These are phyloP conservation scores for Limonium bicolor DNA, from an alignment of 148 eudicot species.

Conservation along the genomic window DNA sequence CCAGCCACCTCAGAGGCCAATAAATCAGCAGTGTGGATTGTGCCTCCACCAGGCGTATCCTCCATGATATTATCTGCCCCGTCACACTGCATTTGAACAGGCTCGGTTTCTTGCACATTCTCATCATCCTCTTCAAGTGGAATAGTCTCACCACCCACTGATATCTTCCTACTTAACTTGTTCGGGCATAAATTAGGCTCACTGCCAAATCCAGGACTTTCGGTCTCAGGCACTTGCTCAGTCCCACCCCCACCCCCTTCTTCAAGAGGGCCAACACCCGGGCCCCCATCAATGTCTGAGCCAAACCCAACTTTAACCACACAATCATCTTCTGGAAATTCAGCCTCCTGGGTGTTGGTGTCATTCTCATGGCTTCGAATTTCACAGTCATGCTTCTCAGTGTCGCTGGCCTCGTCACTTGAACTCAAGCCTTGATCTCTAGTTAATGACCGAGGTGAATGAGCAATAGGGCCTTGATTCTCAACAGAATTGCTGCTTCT, in stretches of 20 bases:
- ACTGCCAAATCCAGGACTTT: constrained; percentile 29
- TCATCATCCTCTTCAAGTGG: constrained; percentile 55
- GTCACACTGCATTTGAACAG: constrained; percentile 12
- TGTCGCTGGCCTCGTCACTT: constrained; percentile 57
- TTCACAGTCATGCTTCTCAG: constrained; percentile 86
- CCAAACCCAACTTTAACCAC: constrained; percentile 62
- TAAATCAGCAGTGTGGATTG: constrained; percentile 60
- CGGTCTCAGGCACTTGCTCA: constrained; percentile 61
- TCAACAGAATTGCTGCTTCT: constrained; percentile 16
- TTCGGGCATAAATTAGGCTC: constrained; percentile 19
- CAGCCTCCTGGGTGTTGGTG: constrained; percentile 73
- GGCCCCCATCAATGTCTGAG: constrained; percentile 73
- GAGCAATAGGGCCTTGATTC: constrained; percentile 15
- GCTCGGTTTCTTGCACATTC: constrained; percentile 31
- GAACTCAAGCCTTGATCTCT: constrained; percentile 28
- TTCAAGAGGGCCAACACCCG: constrained; percentile 33
- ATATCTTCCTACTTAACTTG: no score
- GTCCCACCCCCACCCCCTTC: constrained; percentile 43
- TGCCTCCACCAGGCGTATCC: constrained; percentile 36
- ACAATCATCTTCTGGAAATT: constrained; percentile 29
- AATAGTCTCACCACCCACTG: constrained; percentile 61
- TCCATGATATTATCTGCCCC: constrained; percentile 23
- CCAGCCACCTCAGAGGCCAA: constrained; percentile 84
- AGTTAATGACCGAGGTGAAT: constrained; percentile 15
- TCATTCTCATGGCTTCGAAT: constrained; percentile 35